These are phyloP conservation scores for Tetracladium setigerum DNA, from an alignment of 495 filamentous ascomycete genomes.

Conservation along the genomic window DNA sequence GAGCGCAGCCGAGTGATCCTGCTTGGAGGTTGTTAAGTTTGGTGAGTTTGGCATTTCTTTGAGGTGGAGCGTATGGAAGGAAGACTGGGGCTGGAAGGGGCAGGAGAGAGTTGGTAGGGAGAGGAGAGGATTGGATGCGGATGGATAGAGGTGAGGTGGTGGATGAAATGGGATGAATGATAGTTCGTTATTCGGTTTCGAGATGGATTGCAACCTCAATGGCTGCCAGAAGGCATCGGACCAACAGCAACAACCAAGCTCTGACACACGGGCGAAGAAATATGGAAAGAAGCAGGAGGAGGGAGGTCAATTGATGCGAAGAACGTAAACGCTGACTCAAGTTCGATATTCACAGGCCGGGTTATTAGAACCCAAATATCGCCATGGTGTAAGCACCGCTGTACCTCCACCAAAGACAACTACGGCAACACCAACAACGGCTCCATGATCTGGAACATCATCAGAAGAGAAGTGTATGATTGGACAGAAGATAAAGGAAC, in stretches of 20 bases:
- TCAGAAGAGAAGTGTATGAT: too few relatives aligned
- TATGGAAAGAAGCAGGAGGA: too few relatives aligned
- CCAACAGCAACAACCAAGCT: too few relatives aligned
- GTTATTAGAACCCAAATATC: constrained; percentile 39
- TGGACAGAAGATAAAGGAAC: too few relatives aligned
- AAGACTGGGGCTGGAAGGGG: not conserved
- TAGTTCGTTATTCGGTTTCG: too few relatives aligned
- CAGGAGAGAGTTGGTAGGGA: not conserved
- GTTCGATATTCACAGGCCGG: constrained; percentile 30
- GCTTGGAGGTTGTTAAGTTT: constrained; percentile 79
- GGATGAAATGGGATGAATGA: too few relatives aligned
- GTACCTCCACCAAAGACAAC: not conserved
- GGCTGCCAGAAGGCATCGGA: too few relatives aligned
- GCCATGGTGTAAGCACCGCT: not conserved
- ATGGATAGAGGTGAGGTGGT: not conserved
- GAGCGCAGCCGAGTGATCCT: constrained; percentile 85
- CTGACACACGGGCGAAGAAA: too few relatives aligned
- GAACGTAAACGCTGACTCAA: not conserved
- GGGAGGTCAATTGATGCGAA: too few relatives aligned
- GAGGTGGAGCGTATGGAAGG: not conserved
- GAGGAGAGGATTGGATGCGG: not conserved
- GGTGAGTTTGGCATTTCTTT: constrained; percentile 45
- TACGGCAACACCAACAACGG: not conserved
- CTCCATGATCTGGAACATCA: not conserved
- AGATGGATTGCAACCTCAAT: too few relatives aligned